phyloP scores from a whole-genome alignment of 306 rosid species.

The Hippophae rhamnoides region DNA sequence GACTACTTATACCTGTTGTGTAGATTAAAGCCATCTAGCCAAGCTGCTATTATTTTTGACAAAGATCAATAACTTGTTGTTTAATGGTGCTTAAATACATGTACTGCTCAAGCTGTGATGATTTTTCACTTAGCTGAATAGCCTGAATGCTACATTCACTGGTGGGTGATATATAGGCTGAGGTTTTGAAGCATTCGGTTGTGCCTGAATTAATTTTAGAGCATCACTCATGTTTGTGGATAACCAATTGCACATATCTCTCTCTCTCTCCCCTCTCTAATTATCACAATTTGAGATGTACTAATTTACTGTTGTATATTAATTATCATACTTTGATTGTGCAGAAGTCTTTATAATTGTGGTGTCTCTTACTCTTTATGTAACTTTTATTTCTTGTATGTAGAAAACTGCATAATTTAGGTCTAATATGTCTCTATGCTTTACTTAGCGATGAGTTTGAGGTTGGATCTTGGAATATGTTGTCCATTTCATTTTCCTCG shows the following conservation, averaged over 20 bases:
- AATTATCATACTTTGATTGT: background rate
- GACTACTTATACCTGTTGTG: background rate
- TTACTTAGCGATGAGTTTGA: too few relatives aligned
- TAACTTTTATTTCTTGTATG: background rate
- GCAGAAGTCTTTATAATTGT: background rate
- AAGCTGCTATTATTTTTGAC: background rate
- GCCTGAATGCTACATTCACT: background rate
- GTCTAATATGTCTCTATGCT: too few relatives aligned
- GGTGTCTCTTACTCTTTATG: background rate
- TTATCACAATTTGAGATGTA: background rate
- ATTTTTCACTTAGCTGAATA: background rate
- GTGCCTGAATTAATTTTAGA: background rate
- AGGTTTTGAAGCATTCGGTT: background rate
- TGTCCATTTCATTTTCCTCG: too few relatives aligned
- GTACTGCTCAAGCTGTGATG: background rate
- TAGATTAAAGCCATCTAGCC: background rate
- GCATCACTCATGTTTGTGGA: background rate
- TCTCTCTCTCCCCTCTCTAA: background rate
- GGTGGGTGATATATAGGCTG: background rate
- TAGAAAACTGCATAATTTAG: background rate
- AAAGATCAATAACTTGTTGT: too few relatives aligned
- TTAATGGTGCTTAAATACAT: too few relatives aligned
- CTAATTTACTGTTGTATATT: background rate
- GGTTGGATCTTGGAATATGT: too few relatives aligned
- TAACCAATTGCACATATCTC: background rate